These are phyloP conservation scores for Boletellus ananas DNA, from an alignment of 768 basidiomycete species.

Conservation along the genomic window DNA sequence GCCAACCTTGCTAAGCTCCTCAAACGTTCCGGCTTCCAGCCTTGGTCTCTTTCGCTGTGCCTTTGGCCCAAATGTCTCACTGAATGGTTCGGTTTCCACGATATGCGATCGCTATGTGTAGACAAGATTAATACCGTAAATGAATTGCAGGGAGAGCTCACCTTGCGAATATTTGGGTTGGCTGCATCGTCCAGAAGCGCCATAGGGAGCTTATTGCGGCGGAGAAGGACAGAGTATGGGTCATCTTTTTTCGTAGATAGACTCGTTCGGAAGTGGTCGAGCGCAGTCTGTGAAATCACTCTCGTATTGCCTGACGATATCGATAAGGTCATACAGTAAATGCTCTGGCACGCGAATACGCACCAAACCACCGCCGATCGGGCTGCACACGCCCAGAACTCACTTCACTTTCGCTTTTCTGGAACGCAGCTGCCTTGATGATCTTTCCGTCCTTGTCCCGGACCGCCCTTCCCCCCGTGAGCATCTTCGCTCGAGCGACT, in stretches of 20 bases:
- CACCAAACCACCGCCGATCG: conserved; percentile 97
- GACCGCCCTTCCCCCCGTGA: conserved; percentile 87
- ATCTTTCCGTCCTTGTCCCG: conserved; percentile 91
- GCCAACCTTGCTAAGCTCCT: conserved; percentile 75
- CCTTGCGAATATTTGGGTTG: conserved; percentile 79
- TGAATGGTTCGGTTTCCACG: conserved; percentile 92
- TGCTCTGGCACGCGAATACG: conserved; percentile 26
- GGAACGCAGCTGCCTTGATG: conserved; percentile 89
- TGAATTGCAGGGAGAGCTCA: conserved; percentile 20
- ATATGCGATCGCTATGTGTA: conserved; percentile 77
- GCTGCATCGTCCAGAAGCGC: conserved; percentile 87
- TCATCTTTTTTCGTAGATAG: conserved; percentile 82
- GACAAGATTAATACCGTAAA: conserved; percentile 2
- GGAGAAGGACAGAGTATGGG: conserved; percentile 92
- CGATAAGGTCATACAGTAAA: neutral
- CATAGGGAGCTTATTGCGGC: conserved; percentile 96
- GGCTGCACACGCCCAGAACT: conserved; percentile 90
- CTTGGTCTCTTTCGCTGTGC: conserved; percentile 89
- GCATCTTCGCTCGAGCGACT: conserved; percentile 82
- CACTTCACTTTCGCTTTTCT: conserved; percentile 91
- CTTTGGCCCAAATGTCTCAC: conserved; percentile 93
- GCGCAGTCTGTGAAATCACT: conserved; percentile 92
- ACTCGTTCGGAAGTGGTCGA: conserved; percentile 95
- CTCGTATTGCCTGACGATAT: conserved; percentile 80
- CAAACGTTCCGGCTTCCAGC: conserved; percentile 86